Percentiles rank a stretch among this genome's conserved stretches.
These are phyloP conservation scores for Pelargonium exstipulatum DNA, from an alignment of 441 rosid species.

Conservation along the genomic window DNA sequence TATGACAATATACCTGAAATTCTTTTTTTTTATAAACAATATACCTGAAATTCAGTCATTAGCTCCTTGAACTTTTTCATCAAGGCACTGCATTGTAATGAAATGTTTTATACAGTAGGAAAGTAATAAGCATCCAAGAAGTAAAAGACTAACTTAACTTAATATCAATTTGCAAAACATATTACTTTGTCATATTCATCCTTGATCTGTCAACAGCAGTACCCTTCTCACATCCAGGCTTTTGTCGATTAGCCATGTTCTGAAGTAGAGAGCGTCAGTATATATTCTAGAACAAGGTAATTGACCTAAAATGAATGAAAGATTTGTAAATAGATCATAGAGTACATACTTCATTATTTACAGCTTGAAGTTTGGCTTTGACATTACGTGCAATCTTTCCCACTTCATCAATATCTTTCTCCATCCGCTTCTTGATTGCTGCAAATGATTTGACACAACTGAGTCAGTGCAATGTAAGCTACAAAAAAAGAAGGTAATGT, in stretches of 20 bases:
- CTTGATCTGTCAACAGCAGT: conserved; percentile 83
- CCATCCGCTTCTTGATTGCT: conserved; percentile 91
- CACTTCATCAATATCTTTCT: conserved; percentile 84
- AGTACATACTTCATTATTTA: conserved; percentile 61
- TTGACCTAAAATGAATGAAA: not conserved
- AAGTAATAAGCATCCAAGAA: not conserved
- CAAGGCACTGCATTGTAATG: conserved; percentile 48
- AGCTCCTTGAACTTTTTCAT: conserved; percentile 55
- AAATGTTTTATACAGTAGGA: not conserved
- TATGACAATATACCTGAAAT: conserved; percentile 55
- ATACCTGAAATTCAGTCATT: conserved; percentile 88
- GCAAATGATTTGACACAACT: conserved; percentile 18
- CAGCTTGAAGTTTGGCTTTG: conserved; percentile 66
- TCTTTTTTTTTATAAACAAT: no score
- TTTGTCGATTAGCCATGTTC: conserved; percentile 79
- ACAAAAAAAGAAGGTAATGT: not conserved
- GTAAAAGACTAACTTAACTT: not conserved
- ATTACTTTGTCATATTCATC: conserved; percentile 69
- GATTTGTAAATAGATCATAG: conserved; percentile 1
- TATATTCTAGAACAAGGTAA: conserved; percentile 1
- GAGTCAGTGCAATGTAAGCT: not conserved
- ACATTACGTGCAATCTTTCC: conserved; percentile 72
- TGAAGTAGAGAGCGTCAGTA: conserved; percentile 20
- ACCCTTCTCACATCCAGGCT: conserved; percentile 87
- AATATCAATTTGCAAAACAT: not conserved